Conservation (phyloP, 768 basidiomycete genomes). For the Pleurotus eryngii region DNA sequence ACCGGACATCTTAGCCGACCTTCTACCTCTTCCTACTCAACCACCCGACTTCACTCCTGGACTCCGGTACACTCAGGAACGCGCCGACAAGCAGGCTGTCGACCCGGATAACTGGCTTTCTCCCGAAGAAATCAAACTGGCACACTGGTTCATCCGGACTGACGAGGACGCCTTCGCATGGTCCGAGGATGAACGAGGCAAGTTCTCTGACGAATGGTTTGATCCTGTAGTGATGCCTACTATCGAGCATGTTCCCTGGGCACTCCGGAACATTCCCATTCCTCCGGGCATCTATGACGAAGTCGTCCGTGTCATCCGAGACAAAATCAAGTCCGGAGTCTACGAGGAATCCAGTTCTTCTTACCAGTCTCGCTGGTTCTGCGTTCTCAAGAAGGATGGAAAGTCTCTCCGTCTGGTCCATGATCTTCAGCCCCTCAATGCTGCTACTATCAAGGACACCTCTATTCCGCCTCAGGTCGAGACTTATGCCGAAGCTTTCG, state of each 20-base stretch:
- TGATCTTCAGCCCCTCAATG: too few relatives aligned
- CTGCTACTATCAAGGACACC: conserved; percentile 19
- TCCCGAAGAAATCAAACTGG: too few relatives aligned
- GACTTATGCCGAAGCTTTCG: conserved; percentile 28
- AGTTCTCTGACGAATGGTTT: not conserved
- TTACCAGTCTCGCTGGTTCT: conserved; percentile 28
- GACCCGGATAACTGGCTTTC: too few relatives aligned
- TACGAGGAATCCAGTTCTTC: conserved; percentile 37
- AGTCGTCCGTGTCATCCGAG: conserved; percentile 25
- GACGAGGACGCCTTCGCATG: conserved; percentile 19
- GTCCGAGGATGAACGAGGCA: conserved; percentile 23
- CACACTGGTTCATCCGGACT: too few relatives aligned
- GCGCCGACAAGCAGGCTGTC: too few relatives aligned
- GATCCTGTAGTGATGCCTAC: not conserved
- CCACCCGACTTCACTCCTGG: too few relatives aligned
- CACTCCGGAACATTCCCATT: not conserved
- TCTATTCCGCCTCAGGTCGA: conserved; percentile 21
- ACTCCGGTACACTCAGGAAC: too few relatives aligned
- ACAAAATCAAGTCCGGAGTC: conserved; percentile 34
- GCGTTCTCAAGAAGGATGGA: too few relatives aligned
- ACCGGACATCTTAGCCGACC: too few relatives aligned
- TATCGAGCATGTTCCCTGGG: not conserved
- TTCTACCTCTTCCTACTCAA: too few relatives aligned
- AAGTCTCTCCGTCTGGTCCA: too few relatives aligned
- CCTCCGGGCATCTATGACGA: conserved; percentile 26